Conservation (phyloP, 2,329 filamentous ascomycete species). For the Diplodia sapinea region DNA sequence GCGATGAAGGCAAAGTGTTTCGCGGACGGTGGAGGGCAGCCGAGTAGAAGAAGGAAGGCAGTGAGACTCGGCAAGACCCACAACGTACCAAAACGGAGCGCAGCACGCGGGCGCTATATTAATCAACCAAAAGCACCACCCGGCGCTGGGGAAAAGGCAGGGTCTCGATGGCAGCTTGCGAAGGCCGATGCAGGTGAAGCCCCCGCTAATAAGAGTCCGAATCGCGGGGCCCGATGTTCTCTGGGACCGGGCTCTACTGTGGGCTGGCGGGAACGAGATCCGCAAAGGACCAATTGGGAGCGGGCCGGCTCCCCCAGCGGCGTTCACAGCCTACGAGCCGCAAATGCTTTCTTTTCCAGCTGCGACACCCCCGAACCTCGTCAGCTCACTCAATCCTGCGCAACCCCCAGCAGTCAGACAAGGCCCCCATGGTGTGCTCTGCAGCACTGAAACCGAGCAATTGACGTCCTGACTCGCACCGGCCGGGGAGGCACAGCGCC, state of each 20-base stretch:
- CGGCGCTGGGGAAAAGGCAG: neutral
- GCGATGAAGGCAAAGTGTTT: neutral
- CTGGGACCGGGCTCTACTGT: slow-evolving; percentile 5
- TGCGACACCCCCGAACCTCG: neutral
- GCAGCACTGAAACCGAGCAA: slow-evolving; percentile 22
- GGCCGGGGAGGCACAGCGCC: neutral
- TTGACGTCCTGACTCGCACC: neutral
- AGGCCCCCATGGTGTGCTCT: neutral
- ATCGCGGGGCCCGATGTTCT: slow-evolving; percentile 19
- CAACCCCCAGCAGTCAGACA: slow-evolving; percentile 14
- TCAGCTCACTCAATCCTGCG: slow-evolving; percentile 21
- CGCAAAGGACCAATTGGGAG: neutral
- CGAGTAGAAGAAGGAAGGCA: slow-evolving; percentile 11
- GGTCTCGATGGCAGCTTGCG: slow-evolving; percentile 12
- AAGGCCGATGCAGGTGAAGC: slow-evolving; percentile 18
- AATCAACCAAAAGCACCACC: neutral
- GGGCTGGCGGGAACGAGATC: neutral
- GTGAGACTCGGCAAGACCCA: neutral
- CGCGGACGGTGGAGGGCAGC: neutral
- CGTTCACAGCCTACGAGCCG: neutral
- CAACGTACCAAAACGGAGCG: slow-evolving; percentile 6
- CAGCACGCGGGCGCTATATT: slow-evolving; percentile 2
- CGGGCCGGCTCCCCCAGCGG: neutral
- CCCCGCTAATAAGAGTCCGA: slow-evolving; percentile 1
- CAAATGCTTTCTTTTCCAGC: slow-evolving; percentile 5